A percentile compares a stretch with the other conserved stretches of the same genome.
Conservation (phyloP, 805 yeast species). For the Kazachstania martiniae region DNA sequence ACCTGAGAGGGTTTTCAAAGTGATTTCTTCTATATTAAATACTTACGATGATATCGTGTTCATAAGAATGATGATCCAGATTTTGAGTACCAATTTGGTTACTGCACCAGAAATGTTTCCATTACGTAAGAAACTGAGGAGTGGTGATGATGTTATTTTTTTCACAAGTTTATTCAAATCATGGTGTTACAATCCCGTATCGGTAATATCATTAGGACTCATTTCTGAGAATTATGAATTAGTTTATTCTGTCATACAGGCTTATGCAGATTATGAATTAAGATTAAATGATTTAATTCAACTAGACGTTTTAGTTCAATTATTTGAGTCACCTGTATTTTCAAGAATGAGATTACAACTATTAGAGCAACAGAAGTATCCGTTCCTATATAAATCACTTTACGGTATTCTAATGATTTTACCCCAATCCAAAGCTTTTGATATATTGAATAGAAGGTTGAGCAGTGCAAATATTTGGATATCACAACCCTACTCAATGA, state of each 20-base stretch:
- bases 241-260: conserved; percentile 71
- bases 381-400: conserved; percentile 72
- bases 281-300: conserved; percentile 73
- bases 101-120: conserved; percentile 72
- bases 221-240: conserved; percentile 81
- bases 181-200: conserved; percentile 89
- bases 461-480: conserved; percentile 30
- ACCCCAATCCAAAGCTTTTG: conserved; percentile 88
- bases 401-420: conserved; percentile 88
- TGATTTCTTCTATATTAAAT: conserved; percentile 66
- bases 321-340: conserved; percentile 87
- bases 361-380: conserved; percentile 76
- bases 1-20: conserved; percentile 73
- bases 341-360: conserved; percentile 77
- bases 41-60: conserved; percentile 53
- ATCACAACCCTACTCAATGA: conserved; percentile 9
- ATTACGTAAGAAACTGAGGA: conserved; percentile 58
- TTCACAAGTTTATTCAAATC: conserved; percentile 72
- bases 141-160: conserved; percentile 57
- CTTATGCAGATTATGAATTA: conserved; percentile 66
- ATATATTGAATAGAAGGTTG: conserved; percentile 67
- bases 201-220: conserved; percentile 75
- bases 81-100: conserved; percentile 72
- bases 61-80: conserved; percentile 72
- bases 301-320: conserved; percentile 78